Base-by-base conservation (phyloP, 1,284 basidiomycete species). In the Malassezia furfur region DNA sequence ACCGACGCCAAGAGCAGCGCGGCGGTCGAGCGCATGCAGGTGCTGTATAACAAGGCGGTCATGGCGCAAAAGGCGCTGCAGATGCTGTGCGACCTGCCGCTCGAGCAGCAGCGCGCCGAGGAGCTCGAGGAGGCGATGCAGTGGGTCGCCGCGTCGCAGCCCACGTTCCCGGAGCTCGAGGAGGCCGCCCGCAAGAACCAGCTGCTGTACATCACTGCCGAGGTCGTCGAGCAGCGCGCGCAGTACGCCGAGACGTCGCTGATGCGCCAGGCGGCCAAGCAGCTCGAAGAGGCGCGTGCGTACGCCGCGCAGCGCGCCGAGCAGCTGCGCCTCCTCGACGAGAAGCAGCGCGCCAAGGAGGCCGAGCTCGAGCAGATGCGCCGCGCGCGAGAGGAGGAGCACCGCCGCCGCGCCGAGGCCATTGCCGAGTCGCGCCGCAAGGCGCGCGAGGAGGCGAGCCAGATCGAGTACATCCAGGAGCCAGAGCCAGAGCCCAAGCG, bases 41-140 rank as follows among this genome's bases (percentile, higher is more conserved):
- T 67, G 46, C 57, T 63, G 48, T 74, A 71, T 65, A 74, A 74
- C 48, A 57, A 49, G 43, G 72, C 70, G 1, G 70, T 74, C 39
- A 72, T 66, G 21, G 57, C 65, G 38, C 72, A 74, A 19, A 70
- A 72, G 37, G 60, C 61, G 14, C 46, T 74, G 32, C 66, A 71
- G 62, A 65, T 74, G 66, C 62, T 74, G 30, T 69, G 68, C 37
- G 68, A 72, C 14, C 44, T 64, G 40, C 63, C 58, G 25, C 52
- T 61, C 48, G 66, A 66, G 44, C 62, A 63, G 51, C 62, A 64
- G 44, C 51, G 51, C 14, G 48, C 61, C 5, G 43, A 50, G 39
- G 63, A 66, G 46, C 57, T 74, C 17, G 39, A 57, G 12, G 54
- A 62, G 10, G 72, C 71, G 21, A 61, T 67, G 21, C 60, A 46